Base-by-base conservation (phyloP, 768 basidiomycete genomes). In the Auriculariales sp. region DNA sequence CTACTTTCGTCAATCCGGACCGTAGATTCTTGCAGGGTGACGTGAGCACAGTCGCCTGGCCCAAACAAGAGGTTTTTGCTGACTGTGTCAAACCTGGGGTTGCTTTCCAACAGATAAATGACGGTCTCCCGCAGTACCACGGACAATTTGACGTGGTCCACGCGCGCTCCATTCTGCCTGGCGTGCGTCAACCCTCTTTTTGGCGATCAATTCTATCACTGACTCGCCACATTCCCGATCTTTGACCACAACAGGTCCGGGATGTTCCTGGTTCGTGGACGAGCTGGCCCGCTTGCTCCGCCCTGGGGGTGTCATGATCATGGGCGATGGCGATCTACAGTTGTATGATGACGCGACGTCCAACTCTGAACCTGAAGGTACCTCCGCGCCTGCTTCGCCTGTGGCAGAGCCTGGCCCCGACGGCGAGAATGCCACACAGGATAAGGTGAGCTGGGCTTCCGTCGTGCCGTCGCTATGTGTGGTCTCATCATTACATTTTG, bases 111-210 rank as follows among this genome's bases (percentile, higher is more conserved):
- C 24, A 51, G 28, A 46, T 47, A 5, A 48, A 29, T 7, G 44
- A 35, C 32, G 34, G 45, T n/a, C 28, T 55, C 17, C 31, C 42
- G 15, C 48, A 52, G 25, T 52, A 55, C 35, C 27, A 49, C 10
- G 33, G 44, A 2, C 24, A 17, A 4, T 55, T 55, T 49, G 48
- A 52, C n/a, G 28, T 55, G 7, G 54, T 55, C 3, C 54, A 55
- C 28, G 52, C 45, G 15, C 51, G 54, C 30, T 49, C 51, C 35
- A 48, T 48, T 11, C 45, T 49, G 14, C 46, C 32, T 14, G 54
- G 54, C 3, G 52, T 55, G 12, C 17, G 39, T 44, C 4, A 9
- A 11, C 39, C n/a, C n/a, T n/a, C n/a, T n/a, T n/a, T n/a, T n/a
- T n/a, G n/a, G n/a, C n/a, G n/a, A n/a, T n/a, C n/a, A n/a, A n/a